Evolutionary conservation across 108 stramenopile species (phyloP).

Genomic region (Cafeteria roenbergensis): DNA sequence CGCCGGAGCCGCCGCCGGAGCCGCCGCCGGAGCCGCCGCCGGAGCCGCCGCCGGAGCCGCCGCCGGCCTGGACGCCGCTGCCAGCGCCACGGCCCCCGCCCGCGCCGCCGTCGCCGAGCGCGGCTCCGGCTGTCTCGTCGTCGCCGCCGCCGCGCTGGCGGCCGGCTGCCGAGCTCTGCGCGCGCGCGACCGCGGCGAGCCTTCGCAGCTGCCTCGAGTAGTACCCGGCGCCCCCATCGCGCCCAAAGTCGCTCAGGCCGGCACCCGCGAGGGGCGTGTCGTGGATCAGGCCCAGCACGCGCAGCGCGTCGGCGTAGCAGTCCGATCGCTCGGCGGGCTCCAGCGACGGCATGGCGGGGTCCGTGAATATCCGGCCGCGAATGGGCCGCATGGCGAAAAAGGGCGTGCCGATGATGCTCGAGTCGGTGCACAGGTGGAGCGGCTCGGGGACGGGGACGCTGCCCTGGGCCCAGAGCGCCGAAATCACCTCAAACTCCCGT

Average conservation of each 20-base stretch:
- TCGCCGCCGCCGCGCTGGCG: too few species aligned
- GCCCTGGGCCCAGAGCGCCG: conserved; percentile 41
- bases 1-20: neutral
- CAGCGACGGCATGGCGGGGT: conserved; percentile 62
- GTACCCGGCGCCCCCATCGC: conserved; percentile 43
- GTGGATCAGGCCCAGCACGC: conserved; percentile 50
- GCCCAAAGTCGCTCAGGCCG: conserved; percentile 61
- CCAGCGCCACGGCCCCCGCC: too few species aligned
- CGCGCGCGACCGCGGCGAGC: neutral
- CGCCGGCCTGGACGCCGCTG: neutral
- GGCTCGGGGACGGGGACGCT: conserved; percentile 66
- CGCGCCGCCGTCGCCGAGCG: too few species aligned
- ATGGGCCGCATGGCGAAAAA: conserved; percentile 91
- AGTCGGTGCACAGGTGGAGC: conserved; percentile 64
- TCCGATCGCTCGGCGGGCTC: conserved; percentile 39
- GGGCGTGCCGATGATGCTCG: conserved; percentile 64
- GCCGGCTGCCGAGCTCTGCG: too few species aligned
- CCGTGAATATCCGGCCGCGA: conserved; percentile 67
- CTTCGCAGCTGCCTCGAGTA: conserved; percentile 22
- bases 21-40: neutral
- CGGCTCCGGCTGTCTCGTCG: too few species aligned
- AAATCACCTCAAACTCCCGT: conserved; percentile 74
- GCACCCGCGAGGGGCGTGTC: conserved; percentile 26
- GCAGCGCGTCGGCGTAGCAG: conserved; percentile 54
- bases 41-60: neutral